Conservation (phyloP, 495 filamentous ascomycete genomes). For the Daldinia vernicosa region DNA sequence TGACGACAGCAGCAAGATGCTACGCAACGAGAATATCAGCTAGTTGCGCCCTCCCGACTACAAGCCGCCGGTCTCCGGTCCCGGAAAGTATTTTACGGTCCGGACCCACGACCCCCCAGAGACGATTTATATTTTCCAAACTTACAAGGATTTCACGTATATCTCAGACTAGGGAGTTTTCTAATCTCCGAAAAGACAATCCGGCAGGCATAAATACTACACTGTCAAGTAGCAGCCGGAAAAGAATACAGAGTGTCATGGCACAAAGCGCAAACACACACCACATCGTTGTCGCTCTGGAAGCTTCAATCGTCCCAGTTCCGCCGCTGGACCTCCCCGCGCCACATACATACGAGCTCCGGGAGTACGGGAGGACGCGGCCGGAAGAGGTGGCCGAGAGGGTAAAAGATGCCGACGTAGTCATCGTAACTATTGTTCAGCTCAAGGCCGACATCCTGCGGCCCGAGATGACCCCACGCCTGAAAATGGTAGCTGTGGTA, state of each 20-base stretch:
- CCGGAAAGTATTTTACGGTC: slow-evolving; percentile 26
- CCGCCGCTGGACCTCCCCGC: slow-evolving; percentile 52
- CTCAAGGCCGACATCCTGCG: slow-evolving; percentile 52
- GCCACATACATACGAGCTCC: slow-evolving; percentile 50
- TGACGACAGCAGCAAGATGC: background rate
- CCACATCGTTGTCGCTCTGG: slow-evolving; percentile 59
- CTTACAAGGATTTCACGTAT: background rate
- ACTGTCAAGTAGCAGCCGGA: background rate
- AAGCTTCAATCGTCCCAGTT: slow-evolving; percentile 56
- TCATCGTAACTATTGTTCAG: slow-evolving; percentile 54
- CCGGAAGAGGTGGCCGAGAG: slow-evolving; percentile 49
- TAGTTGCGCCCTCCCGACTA: slow-evolving; percentile 26
- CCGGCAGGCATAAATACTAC: background rate
- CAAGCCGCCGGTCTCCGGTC: slow-evolving; percentile 24
- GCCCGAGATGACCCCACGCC: slow-evolving; percentile 45
- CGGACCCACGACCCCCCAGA: slow-evolving; percentile 5
- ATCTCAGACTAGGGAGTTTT: background rate
- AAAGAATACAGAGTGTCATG: background rate
- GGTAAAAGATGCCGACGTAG: slow-evolving; percentile 59
- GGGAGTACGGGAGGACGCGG: slow-evolving; percentile 42
- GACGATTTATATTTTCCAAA: background rate
- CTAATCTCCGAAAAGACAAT: background rate
- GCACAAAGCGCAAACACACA: slow-evolving; percentile 22
- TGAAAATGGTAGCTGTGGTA: slow-evolving; percentile 60
- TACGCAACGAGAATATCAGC: slow-evolving; percentile 1